Evolutionary conservation across 129 eudicot species (phyloP), one percentile per base, ranked within the genome.

Genomic region (Helianthus tuberosus): DNA sequence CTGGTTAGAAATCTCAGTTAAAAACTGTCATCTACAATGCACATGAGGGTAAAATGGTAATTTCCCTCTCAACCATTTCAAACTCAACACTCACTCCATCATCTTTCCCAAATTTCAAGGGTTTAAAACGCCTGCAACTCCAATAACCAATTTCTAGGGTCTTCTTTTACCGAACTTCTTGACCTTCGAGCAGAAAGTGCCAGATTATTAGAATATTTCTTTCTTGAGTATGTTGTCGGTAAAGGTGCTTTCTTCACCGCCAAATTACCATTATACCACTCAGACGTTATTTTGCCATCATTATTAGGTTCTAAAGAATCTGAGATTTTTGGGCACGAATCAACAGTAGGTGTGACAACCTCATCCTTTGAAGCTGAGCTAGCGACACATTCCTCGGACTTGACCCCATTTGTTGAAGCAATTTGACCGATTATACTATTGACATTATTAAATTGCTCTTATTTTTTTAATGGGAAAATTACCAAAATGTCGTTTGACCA

Each of bases 151-250:
- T 20, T 20, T 20, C 23, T 20, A 20, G 23, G 23, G 23, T 72
- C 89, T 11, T 49, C 67, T 75, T 80, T 84, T 8, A 80, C 79
- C 5, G 90, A 85, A 78, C 83, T 91, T 83, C 99, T 85, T 38
- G 91, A 81, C 75, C 83, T 80, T 43, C 86, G 84, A 38, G 83
- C 77, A 77, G 94, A 82, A 12, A 69, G 78, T n/a, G 50, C 77
- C 80, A 72, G 86, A 48, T 72, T 41, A 61, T 72, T 81, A 50
- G 83, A 86, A 32, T 62, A 15, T 82, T 84, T 88, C 80, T 85
- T 83, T 75, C 91, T 77, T 1, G 86, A 81, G 36, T 88, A 77
- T 35, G 88, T 78, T 20, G 80, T 76, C 13, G 83, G 83, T 25
- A 25, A 64, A 25, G 89, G 75, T 52, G 71, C 64, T 72, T 80